Base-by-base conservation (phyloP, 441 rosid genomes). In the Pelargonium fulgidum region DNA sequence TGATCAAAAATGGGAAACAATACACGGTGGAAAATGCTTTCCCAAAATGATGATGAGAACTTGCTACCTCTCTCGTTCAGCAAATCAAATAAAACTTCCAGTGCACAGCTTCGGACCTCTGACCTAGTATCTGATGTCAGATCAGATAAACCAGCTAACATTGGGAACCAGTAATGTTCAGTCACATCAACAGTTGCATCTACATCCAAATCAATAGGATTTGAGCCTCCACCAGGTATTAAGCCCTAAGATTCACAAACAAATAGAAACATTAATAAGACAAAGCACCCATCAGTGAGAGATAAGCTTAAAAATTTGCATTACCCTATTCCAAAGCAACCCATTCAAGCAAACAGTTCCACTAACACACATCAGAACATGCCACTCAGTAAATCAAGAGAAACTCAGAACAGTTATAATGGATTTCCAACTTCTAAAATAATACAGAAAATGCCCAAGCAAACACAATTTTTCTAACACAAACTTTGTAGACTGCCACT, bases 111-210 rank as follows among this genome's bases (percentile, higher is more conserved):
- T 75, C 98, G 82, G 80, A 95, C 96, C 84, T 92, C 99, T 9
- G 91, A 79, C 77, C 99, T 85, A 13, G 85, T 82, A 83, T 95
- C 99, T 75, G 90, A 88, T 22, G 97, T 95, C 76, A 95, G 84
- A 84, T 92, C 99, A 68, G 99, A 95, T 73, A 95, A 85, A 80
- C 98, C 99, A 65, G 99, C 98, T 68, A 95, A 88, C 99, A 95
- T 95, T 7, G 98, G 99, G 83, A 85, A 95, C 99, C 99, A 95
- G 78, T 87, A 95, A 84, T 92, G 92, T 82, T 95, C 99, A 54
- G 98, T 92, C 65, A 95, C 86, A 78, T 95, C 99, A 78, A 89
- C 75, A 62, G 80, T 77, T 70, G 78, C 82, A 75, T 92, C 93
- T 52, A 54, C 81, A 73, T 72, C 81, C 71, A 59, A 68, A 77